A percentile compares a stretch with the other conserved stretches of the same genome.
These are phyloP conservation scores for Pseudevernia furfuracea DNA, from an alignment of 495 filamentous ascomycete genomes.

Conservation along the genomic window DNA sequence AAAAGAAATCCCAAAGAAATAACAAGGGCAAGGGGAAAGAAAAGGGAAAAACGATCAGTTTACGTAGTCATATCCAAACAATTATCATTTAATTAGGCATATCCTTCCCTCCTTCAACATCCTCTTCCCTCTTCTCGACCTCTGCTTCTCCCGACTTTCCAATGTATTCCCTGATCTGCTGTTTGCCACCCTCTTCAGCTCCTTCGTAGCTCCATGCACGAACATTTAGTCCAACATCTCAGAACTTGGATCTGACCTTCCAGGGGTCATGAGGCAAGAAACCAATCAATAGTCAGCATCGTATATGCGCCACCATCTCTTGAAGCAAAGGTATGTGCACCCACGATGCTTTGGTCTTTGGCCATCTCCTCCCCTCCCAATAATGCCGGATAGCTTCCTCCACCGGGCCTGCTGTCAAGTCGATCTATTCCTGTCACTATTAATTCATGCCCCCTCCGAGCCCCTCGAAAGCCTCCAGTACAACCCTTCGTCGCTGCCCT, in stretches of 20 bases:
- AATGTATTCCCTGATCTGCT: constrained; percentile 1
- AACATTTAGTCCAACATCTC: neutral
- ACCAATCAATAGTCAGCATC: constrained; percentile 15
- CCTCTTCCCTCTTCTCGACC: neutral
- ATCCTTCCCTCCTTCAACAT: neutral
- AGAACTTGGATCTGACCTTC: neutral
- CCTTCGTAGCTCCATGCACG: constrained; percentile 15
- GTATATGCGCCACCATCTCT: constrained; percentile 18
- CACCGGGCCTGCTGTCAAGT: constrained; percentile 14
- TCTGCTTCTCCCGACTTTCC: neutral
- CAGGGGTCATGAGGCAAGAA: constrained; percentile 3
- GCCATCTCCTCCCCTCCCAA: constrained; percentile 5
- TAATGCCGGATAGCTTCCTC: constrained; percentile 13
- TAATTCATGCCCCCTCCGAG: neutral
- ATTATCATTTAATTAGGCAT: too few species aligned
- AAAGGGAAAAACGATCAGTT: too few species aligned
- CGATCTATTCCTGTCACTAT: constrained; percentile 17
- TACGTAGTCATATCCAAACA: too few species aligned
- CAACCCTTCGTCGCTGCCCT: constrained; percentile 1
- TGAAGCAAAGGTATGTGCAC: constrained; percentile 15
- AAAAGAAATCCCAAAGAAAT: too few species aligned
- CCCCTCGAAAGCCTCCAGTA: constrained; percentile 9
- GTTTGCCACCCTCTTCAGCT: constrained; percentile 5
- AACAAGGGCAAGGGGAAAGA: too few species aligned
- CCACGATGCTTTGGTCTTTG: neutral